These are phyloP conservation scores for Pseudocercospora cruenta DNA, from an alignment of 2,329 filamentous ascomycete species.

Conservation along the genomic window DNA sequence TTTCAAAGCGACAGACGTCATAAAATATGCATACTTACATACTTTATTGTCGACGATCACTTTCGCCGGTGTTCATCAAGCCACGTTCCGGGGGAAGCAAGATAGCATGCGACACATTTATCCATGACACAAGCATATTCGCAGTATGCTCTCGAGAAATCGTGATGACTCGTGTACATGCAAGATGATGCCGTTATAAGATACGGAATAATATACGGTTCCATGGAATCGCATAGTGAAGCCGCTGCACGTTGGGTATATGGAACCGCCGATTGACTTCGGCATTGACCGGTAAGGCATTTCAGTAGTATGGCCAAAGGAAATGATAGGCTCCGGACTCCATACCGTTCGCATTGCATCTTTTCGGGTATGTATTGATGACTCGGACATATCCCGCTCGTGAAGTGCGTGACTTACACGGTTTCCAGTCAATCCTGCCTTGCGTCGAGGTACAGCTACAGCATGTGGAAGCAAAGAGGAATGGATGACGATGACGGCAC, in stretches of 20 bases:
- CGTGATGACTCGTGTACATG: too few species aligned
- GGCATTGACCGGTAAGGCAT: background rate
- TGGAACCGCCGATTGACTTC: background rate
- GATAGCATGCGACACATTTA: too few species aligned
- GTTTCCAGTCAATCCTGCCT: background rate
- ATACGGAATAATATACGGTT: too few species aligned
- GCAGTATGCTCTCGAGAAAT: too few species aligned
- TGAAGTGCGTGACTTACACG: background rate
- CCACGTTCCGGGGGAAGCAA: too few species aligned
- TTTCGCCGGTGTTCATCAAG: too few species aligned
- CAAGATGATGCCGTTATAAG: too few species aligned
- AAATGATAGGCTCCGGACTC: background rate
- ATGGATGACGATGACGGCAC: background rate
- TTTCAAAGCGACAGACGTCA: too few species aligned
- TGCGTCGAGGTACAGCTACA: background rate
- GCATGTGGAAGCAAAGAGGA: background rate
- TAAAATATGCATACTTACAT: too few species aligned
- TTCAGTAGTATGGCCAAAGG: background rate
- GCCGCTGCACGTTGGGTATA: background rate
- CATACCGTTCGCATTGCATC: background rate
- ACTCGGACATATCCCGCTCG: background rate
- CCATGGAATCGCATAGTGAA: too few species aligned
- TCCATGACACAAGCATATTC: too few species aligned
- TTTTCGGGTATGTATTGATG: background rate
- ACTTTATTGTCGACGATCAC: too few species aligned